Evolutionary conservation across 108 stramenopile species (phyloP).

Genomic region (Pseudonitzschia multistriata): DNA sequence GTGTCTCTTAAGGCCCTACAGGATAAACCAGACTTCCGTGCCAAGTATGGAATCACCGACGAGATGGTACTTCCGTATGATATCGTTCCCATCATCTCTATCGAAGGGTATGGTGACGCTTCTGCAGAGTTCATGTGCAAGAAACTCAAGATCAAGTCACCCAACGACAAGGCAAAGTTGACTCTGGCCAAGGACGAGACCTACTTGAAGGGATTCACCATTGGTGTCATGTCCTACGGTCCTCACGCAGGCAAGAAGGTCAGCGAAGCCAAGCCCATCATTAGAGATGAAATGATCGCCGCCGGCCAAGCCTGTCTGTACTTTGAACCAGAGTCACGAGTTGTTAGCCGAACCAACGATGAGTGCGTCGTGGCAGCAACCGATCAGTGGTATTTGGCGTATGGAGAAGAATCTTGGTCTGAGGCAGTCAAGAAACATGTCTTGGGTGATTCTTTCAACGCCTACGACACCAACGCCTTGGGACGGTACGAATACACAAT

Average conservation of each 20-base stretch:
- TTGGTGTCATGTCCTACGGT: constrained; percentile 93
- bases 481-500: constrained; percentile 83
- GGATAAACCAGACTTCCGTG: constrained; percentile 92
- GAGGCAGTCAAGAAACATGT: constrained; percentile 84
- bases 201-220: constrained; percentile 96
- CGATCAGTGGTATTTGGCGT: constrained; percentile 99
- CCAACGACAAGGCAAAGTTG: constrained; percentile 94
- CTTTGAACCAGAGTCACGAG: constrained; percentile 94
- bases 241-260: constrained; percentile 91
- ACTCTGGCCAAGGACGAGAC: constrained; percentile 93
- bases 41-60: constrained; percentile 93
- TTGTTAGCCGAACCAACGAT: constrained; percentile 94
- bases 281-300: constrained; percentile 92
- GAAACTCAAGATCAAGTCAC: constrained; percentile 91
- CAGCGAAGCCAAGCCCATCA: constrained; percentile 92
- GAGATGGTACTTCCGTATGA: constrained; percentile 92
- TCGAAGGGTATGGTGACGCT: constrained; percentile 92
- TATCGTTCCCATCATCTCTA: constrained; percentile 98
- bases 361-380: constrained; percentile 98
- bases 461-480: constrained; percentile 77
- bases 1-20: constrained; percentile 91
- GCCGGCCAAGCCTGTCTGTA: constrained; percentile 89
- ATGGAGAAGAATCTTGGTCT: constrained; percentile 93
- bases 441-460: constrained; percentile 79
- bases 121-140: constrained; percentile 93